Evolutionary conservation across 495 filamentous ascomycete genomes (phyloP).

Genomic region (Penicillium subrubescens): DNA sequence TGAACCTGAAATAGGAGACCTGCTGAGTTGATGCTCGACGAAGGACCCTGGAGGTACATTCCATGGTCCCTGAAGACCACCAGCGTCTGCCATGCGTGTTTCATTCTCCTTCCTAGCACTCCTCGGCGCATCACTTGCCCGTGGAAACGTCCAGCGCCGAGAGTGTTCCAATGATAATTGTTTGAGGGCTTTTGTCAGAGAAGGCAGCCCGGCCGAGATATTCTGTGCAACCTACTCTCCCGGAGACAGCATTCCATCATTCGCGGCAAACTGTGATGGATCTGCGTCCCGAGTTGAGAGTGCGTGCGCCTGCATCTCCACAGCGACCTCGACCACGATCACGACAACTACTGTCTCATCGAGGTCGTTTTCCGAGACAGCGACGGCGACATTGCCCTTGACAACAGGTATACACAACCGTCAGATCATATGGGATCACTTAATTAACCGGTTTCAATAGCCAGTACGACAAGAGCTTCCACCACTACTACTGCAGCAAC

Average conservation of each 20-base stretch:
- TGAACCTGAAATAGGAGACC: neutral
- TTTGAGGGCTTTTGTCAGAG: no score
- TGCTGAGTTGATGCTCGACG: neutral
- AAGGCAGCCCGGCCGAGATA: no score
- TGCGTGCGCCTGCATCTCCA: neutral
- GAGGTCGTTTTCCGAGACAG: neutral
- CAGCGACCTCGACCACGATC: neutral
- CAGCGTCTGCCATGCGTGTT: neutral
- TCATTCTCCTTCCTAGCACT: neutral
- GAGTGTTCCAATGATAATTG: no score
- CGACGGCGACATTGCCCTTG: neutral
- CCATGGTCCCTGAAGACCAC: neutral
- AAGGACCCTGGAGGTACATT: neutral
- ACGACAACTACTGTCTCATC: neutral
- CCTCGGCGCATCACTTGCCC: neutral
- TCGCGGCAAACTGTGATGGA: no score
- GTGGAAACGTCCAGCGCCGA: no score
- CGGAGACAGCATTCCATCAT: no score
- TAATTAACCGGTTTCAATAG: neutral
- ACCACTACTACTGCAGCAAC: neutral
- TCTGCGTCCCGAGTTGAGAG: no score
- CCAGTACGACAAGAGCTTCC: neutral
- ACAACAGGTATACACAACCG: neutral
- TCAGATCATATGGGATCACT: neutral
- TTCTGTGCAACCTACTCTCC: no score